phyloP scores from a whole-genome alignment of 768 basidiomycete genomes.

The Lactifluus hygrophoroides region DNA sequence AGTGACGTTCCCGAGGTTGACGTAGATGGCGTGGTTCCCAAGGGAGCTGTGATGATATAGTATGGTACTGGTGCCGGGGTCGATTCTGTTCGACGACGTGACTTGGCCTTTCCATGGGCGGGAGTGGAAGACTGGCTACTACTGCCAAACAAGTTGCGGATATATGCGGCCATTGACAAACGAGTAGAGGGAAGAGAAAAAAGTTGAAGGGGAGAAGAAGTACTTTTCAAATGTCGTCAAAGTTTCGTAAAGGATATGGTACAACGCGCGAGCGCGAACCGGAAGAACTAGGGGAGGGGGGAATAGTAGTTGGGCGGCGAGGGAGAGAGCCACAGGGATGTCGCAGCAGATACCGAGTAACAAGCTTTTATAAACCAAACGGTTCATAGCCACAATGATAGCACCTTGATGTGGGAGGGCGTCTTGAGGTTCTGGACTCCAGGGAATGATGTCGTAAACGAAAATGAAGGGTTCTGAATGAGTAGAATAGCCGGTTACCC shows the following conservation, averaged over 20 bases:
- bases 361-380: constrained; percentile 10
- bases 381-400: not conserved
- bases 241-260: constrained; percentile 1
- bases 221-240: constrained; percentile 7
- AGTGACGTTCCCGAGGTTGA: constrained; percentile 12
- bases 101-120: constrained; percentile 29
- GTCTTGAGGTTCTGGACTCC: constrained; percentile 15
- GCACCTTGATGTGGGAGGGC: constrained; percentile 5
- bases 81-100: constrained; percentile 38
- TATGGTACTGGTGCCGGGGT: constrained; percentile 26
- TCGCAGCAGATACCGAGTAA: not conserved
- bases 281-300: not conserved
- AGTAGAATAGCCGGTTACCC: constrained; percentile 6
- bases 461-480: constrained; percentile 5
- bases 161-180: constrained; percentile 39
- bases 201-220: not conserved
- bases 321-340: constrained; percentile 3
- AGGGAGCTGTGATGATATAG: constrained; percentile 23
- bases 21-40: constrained; percentile 7
- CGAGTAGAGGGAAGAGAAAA: not conserved
- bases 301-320: not conserved
- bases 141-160: constrained; percentile 41
- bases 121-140: constrained; percentile 19
- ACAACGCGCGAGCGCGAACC: constrained; percentile 1
- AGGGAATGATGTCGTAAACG: constrained; percentile 13